phyloP scores from a whole-genome alignment of 2,329 filamentous ascomycete species.

The Gaeumannomyces sp. region DNA sequence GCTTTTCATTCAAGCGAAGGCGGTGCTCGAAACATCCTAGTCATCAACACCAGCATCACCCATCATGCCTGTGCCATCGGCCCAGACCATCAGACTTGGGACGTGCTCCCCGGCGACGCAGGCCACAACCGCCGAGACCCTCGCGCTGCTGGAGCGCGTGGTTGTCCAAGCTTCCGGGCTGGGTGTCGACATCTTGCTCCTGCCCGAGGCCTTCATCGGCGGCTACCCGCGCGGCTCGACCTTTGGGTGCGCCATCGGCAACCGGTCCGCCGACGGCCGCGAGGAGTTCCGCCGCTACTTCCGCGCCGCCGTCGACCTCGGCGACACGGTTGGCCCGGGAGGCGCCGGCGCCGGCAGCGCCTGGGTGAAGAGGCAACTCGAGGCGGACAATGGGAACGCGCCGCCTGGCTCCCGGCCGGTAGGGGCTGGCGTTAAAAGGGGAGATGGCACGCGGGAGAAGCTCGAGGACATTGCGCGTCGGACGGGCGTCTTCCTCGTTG shows the following conservation, averaged over 20 bases:
- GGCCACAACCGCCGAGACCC: conserved; percentile 50
- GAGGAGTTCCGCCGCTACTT: conserved; percentile 83
- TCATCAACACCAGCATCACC: neutral
- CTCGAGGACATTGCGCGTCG: conserved; percentile 70
- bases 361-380: conserved; percentile 57
- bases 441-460: conserved; percentile 65
- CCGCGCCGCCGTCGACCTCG: conserved; percentile 71
- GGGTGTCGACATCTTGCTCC: conserved; percentile 64
- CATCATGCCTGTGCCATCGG: conserved; percentile 7
- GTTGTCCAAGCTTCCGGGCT: conserved; percentile 55
- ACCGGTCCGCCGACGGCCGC: conserved; percentile 60
- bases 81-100: conserved; percentile 41
- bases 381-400: conserved; percentile 8
- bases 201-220: conserved; percentile 88
- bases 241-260: conserved; percentile 72
- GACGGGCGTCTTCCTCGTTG: conserved; percentile 75
- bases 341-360: conserved; percentile 62
- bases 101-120: conserved; percentile 50
- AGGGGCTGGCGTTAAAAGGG: conserved; percentile 32
- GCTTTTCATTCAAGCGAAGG: too few relatives aligned
- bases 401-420: neutral
- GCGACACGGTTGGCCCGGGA: conserved; percentile 58
- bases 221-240: conserved; percentile 79
- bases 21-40: neutral
- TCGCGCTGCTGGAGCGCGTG: conserved; percentile 57